Evolutionary conservation across 2,329 filamentous ascomycete genomes (phyloP), one percentile per base, ranked within the genome.

Genomic region (Colletotrichum simmondsii): DNA sequence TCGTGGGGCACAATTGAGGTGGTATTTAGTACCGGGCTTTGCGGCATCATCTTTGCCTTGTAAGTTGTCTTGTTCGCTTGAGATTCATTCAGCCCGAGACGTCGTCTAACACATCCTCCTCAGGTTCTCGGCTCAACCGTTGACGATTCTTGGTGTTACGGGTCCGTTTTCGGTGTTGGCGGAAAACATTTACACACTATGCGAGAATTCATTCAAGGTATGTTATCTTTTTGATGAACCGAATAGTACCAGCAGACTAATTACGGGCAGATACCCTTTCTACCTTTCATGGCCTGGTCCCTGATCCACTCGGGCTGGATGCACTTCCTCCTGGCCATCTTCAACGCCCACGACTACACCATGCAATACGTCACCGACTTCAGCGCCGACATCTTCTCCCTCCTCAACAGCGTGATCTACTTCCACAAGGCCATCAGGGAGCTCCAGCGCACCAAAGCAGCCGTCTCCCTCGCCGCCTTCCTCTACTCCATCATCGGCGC

Each of bases 281-380:
- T 93, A n/a, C 86, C 89, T 1, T 89, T 92, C 78, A 92, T 92
- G 90, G 89, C 91, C 2, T 93, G 91, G 91, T 87, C 89, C 2
- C 85, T 92, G 46, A 91, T 92, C 64, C 91, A 93, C 78, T 85
- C 90, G 7, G 88, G 85, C 8, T 93, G 91, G 91, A 88, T 92
- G 85, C 89, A 92, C 77, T 88, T 88, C 75, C 80, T 92, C 3
- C 84, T 93, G 14, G 90, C 91, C 67, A 87, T 92, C 63, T 88
- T 92, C 80, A 92, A 92, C 79, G 91, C 90, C 4, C 90, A 92
- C 77, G 90, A 92, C 79, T 92, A 90, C 89, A 92, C 91, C 0
- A 93, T 92, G 91, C 86, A 89, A 76, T 92, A 92, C 79, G 91
- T 93, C 61, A 93, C 91, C 2, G 90, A 87, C 24, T 92, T 92